Evolutionary conservation across 805 yeast genomes (phyloP), one percentile per base, ranked within the genome.

Genomic region (Sungouiozyma ichnusensis): DNA sequence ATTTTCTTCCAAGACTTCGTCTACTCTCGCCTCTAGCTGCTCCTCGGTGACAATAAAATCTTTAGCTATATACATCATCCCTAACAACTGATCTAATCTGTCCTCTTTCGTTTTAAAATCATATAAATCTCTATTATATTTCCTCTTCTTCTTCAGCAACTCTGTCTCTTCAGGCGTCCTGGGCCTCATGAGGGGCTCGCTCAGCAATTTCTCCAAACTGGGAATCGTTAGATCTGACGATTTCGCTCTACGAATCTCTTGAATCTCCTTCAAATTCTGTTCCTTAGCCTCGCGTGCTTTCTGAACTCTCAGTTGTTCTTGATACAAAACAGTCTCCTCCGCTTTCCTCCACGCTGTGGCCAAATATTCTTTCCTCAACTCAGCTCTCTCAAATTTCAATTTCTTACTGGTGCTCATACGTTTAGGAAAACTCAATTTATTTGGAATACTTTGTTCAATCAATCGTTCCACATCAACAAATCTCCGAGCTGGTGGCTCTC

Each of bases 161-260:
- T 70, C 73, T 39, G 64, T 60, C 63, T 88, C 95, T 53, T 79
- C 92, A 18, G 65, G 68, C 0, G 94, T 81, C 60, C 95, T 73
- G 37, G 65, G 74, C 55, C 82, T 73, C 69, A 88, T 74, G 46
- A 86, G 64, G 14, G 90, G 84, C 2, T 84, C 85, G 17, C 72
- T 60, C 46, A 85, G 62, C 48, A 77, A 70, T 33, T 73, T 69
- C 52, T 81, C 86, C 44, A 87, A 68, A 1, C 95, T 82, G 37
- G 96, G 96, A 39, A 85, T 67, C 1, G 95, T 85, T 54, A 81
- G 72, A 52, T 69, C 66, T 19, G 66, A 61, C 4, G 62, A 47
- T 35, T 51, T 59, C 14, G 40, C 40, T 33, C 52, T 44, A 20
- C 54, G 47, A 16, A 57, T 34, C 20, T 47, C 38, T 27, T 53